These are phyloP conservation scores for Nadsonia commutata DNA, from an alignment of 1,139 yeast genomes.

Conservation along the genomic window DNA sequence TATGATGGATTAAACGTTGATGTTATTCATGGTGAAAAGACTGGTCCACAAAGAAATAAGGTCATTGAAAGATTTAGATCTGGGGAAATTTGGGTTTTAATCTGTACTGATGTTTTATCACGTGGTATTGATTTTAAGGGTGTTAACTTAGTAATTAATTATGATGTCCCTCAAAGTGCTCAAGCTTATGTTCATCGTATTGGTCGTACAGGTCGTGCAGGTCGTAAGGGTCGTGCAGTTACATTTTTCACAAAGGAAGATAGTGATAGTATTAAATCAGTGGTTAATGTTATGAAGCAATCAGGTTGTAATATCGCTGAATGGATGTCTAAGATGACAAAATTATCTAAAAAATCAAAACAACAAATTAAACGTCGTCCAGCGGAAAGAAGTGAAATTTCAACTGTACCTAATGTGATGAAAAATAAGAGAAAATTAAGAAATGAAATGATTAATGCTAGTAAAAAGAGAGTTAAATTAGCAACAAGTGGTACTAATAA, in stretches of 20 bases:
- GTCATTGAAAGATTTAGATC: constrained; percentile 70
- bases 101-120: constrained; percentile 89
- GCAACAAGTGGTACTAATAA: not conserved
- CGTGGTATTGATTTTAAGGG: constrained; percentile 98
- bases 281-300: constrained; percentile 88
- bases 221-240: constrained; percentile 70
- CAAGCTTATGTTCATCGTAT: constrained; percentile 95
- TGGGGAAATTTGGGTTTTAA: constrained; percentile 92
- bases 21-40: constrained; percentile 90
- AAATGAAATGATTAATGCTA: constrained; percentile 64
- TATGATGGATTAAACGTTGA: constrained; percentile 89
- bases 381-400: constrained; percentile 55
- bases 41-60: constrained; percentile 75
- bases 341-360: constrained; percentile 54
- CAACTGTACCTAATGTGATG: constrained; percentile 70
- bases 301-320: constrained; percentile 53
- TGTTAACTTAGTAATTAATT: constrained; percentile 83
- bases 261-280: constrained; percentile 56
- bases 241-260: constrained; percentile 93
- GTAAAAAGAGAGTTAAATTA: constrained; percentile 37
- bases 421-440: constrained; percentile 49
- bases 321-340: constrained; percentile 75
- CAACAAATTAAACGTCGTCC: constrained; percentile 45
- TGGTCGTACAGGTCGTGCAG: constrained; percentile 98
- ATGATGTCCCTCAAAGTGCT: constrained; percentile 89